These are phyloP conservation scores for Phytophthora colocasiae DNA, from an alignment of 352 stramenopile genomes.

Conservation along the genomic window DNA sequence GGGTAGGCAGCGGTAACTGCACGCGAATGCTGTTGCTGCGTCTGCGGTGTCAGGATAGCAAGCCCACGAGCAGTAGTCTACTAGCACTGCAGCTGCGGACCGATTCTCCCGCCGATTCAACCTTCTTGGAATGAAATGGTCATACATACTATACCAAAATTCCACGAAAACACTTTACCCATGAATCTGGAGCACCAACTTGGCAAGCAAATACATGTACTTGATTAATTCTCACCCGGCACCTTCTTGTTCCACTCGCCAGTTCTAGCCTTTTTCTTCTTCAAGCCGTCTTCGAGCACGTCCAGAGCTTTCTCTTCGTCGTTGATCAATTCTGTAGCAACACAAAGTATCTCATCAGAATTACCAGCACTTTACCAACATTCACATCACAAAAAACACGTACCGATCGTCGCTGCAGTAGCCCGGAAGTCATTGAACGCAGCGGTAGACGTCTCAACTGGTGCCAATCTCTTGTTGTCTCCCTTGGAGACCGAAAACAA, in stretches of 20 bases:
- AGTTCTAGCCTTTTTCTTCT: slow-evolving; percentile 86
- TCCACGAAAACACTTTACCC: too few species aligned
- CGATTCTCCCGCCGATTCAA: too few species aligned
- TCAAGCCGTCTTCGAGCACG: slow-evolving; percentile 68
- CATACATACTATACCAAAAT: too few species aligned
- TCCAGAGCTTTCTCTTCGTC: slow-evolving; percentile 59
- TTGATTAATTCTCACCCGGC: slow-evolving; percentile 33
- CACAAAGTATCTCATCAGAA: slow-evolving; percentile 11
- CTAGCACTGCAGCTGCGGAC: too few species aligned
- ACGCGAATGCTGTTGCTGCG: neutral
- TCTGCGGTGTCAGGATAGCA: slow-evolving; percentile 1
- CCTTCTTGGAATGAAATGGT: too few species aligned
- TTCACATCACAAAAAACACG: slow-evolving; percentile 5
- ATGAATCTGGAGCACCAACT: neutral
- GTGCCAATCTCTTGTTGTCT: slow-evolving; percentile 30
- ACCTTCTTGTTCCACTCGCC: slow-evolving; percentile 54
- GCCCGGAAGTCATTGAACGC: slow-evolving; percentile 54
- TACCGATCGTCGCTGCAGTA: slow-evolving; percentile 65
- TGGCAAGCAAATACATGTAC: slow-evolving; percentile 19
- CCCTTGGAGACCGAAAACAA: slow-evolving; percentile 54
- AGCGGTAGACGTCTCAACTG: slow-evolving; percentile 22
- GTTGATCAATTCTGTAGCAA: slow-evolving; percentile 50
- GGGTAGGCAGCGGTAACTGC: too few species aligned
- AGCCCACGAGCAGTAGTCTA: neutral
- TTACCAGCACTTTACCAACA: slow-evolving; percentile 5